phyloP scores from a whole-genome alignment of 2,329 filamentous ascomycete species.

The Aureobasidium sp. region DNA sequence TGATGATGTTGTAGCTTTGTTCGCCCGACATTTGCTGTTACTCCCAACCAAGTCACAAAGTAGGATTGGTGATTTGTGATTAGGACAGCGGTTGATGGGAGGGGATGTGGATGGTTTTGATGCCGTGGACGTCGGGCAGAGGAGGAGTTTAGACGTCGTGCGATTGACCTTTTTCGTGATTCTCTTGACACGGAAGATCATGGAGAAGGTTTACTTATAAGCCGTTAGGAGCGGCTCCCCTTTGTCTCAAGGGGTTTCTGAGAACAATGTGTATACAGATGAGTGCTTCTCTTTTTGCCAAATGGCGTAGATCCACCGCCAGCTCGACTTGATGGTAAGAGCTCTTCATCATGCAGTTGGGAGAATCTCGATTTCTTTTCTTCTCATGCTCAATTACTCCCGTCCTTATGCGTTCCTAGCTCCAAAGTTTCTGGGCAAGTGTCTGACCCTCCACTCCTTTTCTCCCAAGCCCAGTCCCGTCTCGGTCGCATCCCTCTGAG shows the following conservation, averaged over 20 bases:
- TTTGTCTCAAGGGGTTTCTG: background rate
- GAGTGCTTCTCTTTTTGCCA: background rate
- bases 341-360: no score
- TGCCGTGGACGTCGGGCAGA: background rate
- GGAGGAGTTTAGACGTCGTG: background rate
- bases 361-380: no score
- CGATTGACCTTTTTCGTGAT: background rate
- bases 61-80: constrained; percentile 26
- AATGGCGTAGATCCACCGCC: no score
- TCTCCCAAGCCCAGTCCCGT: constrained; percentile 3
- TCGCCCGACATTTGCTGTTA: constrained; percentile 69
- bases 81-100: background rate
- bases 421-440: constrained; percentile 12
- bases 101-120: background rate
- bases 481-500: background rate
- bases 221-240: constrained; percentile 16
- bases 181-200: background rate
- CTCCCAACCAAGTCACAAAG: constrained; percentile 56
- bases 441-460: constrained; percentile 16
- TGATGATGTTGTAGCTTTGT: constrained; percentile 54
- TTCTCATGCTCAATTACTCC: no score
- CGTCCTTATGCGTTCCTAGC: background rate
- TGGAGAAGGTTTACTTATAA: background rate
- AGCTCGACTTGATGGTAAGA: no score
- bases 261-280: background rate